These are phyloP conservation scores for Coemansia umbellata DNA, from an alignment of 192 early-diverging fungal species.

Conservation along the genomic window DNA sequence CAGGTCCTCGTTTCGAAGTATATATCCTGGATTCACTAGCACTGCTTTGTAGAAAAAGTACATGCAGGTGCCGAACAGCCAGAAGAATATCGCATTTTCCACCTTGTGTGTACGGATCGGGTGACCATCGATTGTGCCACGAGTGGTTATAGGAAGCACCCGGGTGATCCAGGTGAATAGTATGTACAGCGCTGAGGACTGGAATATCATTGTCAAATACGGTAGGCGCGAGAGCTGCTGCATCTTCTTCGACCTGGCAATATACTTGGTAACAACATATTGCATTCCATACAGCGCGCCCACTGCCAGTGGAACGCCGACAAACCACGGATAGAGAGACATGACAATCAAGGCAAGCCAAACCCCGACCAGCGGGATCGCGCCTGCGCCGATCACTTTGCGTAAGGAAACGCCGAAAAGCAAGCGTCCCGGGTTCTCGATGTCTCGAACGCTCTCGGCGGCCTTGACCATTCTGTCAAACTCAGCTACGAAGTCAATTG, in stretches of 20 bases:
- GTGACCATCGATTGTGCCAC: slow-evolving; percentile 23
- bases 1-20: slow-evolving; percentile 51
- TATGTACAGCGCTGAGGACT: slow-evolving; percentile 76
- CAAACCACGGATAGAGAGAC: slow-evolving; percentile 69
- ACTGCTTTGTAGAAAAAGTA: slow-evolving; percentile 77
- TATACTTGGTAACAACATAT: slow-evolving; percentile 55
- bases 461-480: slow-evolving; percentile 28
- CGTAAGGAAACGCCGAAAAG: slow-evolving; percentile 27
- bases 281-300: slow-evolving; percentile 55
- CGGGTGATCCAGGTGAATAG: slow-evolving; percentile 59
- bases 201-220: slow-evolving; percentile 81
- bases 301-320: slow-evolving; percentile 63
- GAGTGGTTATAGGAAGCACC: slow-evolving; percentile 63
- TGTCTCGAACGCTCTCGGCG: slow-evolving; percentile 19
- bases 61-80: slow-evolving; percentile 56
- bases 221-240: slow-evolving; percentile 71
- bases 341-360: slow-evolving; percentile 56
- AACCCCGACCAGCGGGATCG: slow-evolving; percentile 66
- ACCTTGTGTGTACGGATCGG: slow-evolving; percentile 20
- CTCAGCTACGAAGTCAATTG: slow-evolving; percentile 51
- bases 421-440: slow-evolving; percentile 14
- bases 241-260: slow-evolving; percentile 51
- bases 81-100: slow-evolving; percentile 66
- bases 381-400: slow-evolving; percentile 64
- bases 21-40: slow-evolving; percentile 75